Base-by-base conservation (phyloP, 2,329 filamentous ascomycete species). In the Penicillium sp. region DNA sequence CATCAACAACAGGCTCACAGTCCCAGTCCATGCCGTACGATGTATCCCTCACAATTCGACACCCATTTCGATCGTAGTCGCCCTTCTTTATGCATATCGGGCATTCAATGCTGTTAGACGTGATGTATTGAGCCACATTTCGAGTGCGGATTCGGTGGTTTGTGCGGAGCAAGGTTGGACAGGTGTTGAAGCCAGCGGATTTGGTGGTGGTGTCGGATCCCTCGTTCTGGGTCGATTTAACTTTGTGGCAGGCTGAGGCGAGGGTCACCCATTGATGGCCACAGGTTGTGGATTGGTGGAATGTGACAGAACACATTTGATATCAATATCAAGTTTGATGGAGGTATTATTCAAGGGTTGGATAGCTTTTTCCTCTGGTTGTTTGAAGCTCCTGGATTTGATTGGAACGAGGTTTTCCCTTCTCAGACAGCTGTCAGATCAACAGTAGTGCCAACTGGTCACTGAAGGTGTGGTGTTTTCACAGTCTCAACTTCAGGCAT, bases 11-110 rank as follows among this genome's bases (percentile, higher is more conserved):
- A 12, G n/a, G 1, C 40, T 43, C 18, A 21, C 40, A 21, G 20
- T 16, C 38, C 26, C 23, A 33, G 24, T 26, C 21, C 28, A 55
- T 18, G 14, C 21, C 46, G 26, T 35, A 24, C 23, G n/a, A n/a
- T 26, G 26, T 55, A 20, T 40, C 16, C 40, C 33, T 16, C 18
- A 49, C 28, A 35, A 53, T 45, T 7, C 50, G 50, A 20, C 26
- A 35, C 38, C 46, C 24, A 30, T 53, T 53, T n/a, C 50, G 18
- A 33, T 53, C 50, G 23, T 53, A 53, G 18, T 28, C n/a, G 23
- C 50, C 21, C 43, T 28, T 48, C 3, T 24, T 30, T 9, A 8
- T 3, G 28, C 52, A 55, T 20, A 7, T 24, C 42, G 42, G 42
- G 51, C 51, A 38, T 3, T 40, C 11, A 35, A 3, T 21, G 9